Evolutionary conservation across 2,329 filamentous ascomycete species (phyloP), one percentile per base, ranked within the genome.

Genomic region (Cladosporium sp.): DNA sequence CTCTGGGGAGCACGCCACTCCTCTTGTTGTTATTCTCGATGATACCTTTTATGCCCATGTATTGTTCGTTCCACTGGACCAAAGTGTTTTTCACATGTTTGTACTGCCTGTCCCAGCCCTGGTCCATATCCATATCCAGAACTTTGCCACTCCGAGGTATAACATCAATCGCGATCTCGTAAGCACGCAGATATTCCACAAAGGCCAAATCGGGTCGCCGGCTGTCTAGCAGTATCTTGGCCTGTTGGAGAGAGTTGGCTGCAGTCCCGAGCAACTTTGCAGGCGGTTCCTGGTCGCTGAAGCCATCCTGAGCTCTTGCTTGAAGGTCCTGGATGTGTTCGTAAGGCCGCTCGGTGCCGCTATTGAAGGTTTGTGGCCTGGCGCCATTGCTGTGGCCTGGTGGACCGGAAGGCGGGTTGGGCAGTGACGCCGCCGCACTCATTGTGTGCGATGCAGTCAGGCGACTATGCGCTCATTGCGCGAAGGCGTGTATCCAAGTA

Each of bases 141-240:
- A 60, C 30, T 26, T 59, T 65, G 36, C 64, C 64, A 36, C 96
- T 92, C 41, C 84, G 84, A 2, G 92, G 91, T 30, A 98, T 89
- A 51, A 89, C 81, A 65, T 94, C 88, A 60, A 93, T 84, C 15
- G 91, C 86, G 65, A 97, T 90, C 66, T 93, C 88, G 67, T 86
- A 93, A 12, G 93, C 92, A 69, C 90, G 87, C 66, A 98, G 85
- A 74, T 94, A 98, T 68, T 96, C 91, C 70, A 90, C 87, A 65
- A 96, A 90, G 3, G 93, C 93, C 44, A 88, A 78, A 74, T 95
- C 92, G 4, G 88, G 87, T 41, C 88, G 83, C 30, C 86, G 81
- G 59, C 32, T 47, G 68, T 86, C 85, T 66, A 88, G 72, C 65
- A 84, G 82, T 62, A 85, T 86, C 69, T 88, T 85, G 44, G 91